Percentiles rank a stretch among this genome's conserved stretches.
Evolutionary conservation across 2,329 filamentous ascomycete genomes (phyloP).

Genomic region (Scopulariopsis brevicaulis): DNA sequence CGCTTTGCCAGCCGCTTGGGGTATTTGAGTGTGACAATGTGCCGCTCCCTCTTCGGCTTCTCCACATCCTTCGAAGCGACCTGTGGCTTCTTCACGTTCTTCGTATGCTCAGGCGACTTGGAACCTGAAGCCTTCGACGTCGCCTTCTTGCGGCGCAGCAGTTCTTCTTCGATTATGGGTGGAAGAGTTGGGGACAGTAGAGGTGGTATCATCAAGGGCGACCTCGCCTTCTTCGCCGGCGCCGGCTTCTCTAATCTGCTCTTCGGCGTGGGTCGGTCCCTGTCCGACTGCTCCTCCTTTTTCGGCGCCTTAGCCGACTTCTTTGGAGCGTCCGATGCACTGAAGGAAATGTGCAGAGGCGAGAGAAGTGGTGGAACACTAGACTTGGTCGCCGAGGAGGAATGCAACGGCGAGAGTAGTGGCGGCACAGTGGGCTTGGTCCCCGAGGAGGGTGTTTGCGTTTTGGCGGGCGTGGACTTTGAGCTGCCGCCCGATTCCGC

Average conservation of each 20-base stretch:
- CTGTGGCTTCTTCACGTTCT: slow-evolving; percentile 4
- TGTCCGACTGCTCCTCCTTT: slow-evolving; percentile 9
- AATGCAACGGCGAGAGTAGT: slow-evolving; percentile 38
- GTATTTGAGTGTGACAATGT: slow-evolving; percentile 36
- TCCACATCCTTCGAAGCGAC: not conserved
- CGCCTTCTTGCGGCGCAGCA: slow-evolving; percentile 20
- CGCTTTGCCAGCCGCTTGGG: slow-evolving; percentile 32
- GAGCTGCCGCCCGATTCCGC: slow-evolving; percentile 17
- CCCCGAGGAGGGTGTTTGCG: slow-evolving; percentile 15
- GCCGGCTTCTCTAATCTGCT: slow-evolving; percentile 15
- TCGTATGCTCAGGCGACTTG: slow-evolving; percentile 11
- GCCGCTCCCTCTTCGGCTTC: slow-evolving; percentile 8
- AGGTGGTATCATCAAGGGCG: slow-evolving; percentile 28
- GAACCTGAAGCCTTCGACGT: not conserved
- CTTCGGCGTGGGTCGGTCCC: slow-evolving; percentile 16
- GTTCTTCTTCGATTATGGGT: slow-evolving; percentile 34
- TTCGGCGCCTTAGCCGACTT: slow-evolving; percentile 12
- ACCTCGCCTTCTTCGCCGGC: slow-evolving; percentile 24
- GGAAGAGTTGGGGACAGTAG: slow-evolving; percentile 47
- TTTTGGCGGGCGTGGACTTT: slow-evolving; percentile 24
- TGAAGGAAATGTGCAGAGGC: slow-evolving; percentile 34
- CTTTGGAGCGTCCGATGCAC: slow-evolving; percentile 16
- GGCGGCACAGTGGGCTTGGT: slow-evolving; percentile 33
- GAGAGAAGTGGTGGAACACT: slow-evolving; percentile 40
- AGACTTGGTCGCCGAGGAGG: slow-evolving; percentile 25